Evolutionary conservation across 495 filamentous ascomycete species (phyloP).

Genomic region (Penicillium cinerascens): DNA sequence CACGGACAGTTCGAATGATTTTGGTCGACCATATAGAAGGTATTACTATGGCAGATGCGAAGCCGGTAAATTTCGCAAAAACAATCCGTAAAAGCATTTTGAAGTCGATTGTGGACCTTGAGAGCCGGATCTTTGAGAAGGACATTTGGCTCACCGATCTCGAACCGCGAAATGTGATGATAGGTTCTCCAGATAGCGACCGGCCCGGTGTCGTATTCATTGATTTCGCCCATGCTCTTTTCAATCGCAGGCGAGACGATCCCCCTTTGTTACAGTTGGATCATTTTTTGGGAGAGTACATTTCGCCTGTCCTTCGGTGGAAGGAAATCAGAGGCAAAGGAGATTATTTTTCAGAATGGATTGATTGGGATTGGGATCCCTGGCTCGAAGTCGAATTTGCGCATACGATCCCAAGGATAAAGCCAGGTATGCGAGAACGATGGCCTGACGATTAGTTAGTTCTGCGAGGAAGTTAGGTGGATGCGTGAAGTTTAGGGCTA

Average conservation of each 20-base stretch:
- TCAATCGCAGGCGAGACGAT: conserved; percentile 19
- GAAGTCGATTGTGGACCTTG: conserved; percentile 20
- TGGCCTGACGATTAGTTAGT: conserved; percentile 1
- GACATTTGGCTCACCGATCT: conserved; percentile 20
- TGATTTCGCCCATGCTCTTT: conserved; percentile 20
- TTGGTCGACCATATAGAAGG: conserved; percentile 23
- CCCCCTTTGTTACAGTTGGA: conserved; percentile 5
- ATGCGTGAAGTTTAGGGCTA: too few relatives aligned
- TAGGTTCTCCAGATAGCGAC: conserved; percentile 5
- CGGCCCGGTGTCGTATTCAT: conserved; percentile 15
- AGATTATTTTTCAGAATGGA: conserved; percentile 15
- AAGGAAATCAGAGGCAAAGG: conserved; percentile 1
- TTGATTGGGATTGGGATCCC: conserved; percentile 24
- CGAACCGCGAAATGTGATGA: conserved; percentile 20
- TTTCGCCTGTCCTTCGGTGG: conserved; percentile 22
- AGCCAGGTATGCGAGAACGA: conserved; percentile 19
- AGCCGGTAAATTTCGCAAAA: conserved; percentile 11
- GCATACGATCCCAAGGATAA: conserved; percentile 17
- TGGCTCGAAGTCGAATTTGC: conserved; percentile 20
- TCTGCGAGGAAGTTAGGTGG: neutral
- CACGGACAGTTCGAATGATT: conserved; percentile 23
- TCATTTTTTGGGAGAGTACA: conserved; percentile 19
- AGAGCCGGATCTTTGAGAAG: conserved; percentile 16
- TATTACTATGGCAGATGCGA: conserved; percentile 13
- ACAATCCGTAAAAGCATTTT: conserved; percentile 17